phyloP scores from a whole-genome alignment of 2,329 filamentous ascomycete species.

The Ceratocystis destructans region DNA sequence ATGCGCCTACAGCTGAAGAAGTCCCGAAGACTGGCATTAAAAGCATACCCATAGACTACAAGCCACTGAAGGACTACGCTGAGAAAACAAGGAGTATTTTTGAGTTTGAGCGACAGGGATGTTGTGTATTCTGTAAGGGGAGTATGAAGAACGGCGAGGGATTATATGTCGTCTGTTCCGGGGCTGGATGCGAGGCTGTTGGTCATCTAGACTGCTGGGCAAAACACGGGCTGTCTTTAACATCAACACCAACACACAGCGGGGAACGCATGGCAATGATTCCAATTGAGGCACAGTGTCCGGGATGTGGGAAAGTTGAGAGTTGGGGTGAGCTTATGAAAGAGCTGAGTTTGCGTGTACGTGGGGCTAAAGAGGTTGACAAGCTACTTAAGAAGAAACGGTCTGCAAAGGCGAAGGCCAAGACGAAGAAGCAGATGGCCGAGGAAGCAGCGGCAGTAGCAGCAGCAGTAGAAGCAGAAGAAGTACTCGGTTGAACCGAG shows the following conservation, averaged over 20 bases:
- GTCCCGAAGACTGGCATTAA: conserved; percentile 35
- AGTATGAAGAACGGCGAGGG: conserved; percentile 35
- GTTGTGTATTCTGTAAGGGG: conserved; percentile 40
- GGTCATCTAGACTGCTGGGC: conserved; percentile 50
- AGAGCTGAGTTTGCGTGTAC: conserved; percentile 60
- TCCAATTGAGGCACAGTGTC: conserved; percentile 57
- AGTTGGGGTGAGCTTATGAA: conserved; percentile 69
- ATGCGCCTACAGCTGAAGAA: conserved; percentile 1
- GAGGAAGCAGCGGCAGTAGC: not conserved
- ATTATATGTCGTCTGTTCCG: conserved; percentile 44
- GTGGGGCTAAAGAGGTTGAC: conserved; percentile 56
- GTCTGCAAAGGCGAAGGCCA: conserved; percentile 22
- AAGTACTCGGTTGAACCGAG: too few relatives aligned
- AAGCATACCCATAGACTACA: conserved; percentile 42
- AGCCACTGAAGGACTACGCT: conserved; percentile 38
- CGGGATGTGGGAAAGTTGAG: conserved; percentile 48
- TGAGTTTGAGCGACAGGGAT: conserved; percentile 41
- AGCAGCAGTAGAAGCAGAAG: not conserved
- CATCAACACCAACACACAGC: conserved; percentile 22
- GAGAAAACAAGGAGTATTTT: conserved; percentile 42
- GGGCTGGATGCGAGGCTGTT: conserved; percentile 39
- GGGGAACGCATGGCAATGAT: conserved; percentile 36
- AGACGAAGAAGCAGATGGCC: not conserved
- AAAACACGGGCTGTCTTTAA: conserved; percentile 32
- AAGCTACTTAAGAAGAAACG: conserved; percentile 48